phyloP scores from a whole-genome alignment of 768 basidiomycete species.

The Leccinellum rugosiceps region DNA sequence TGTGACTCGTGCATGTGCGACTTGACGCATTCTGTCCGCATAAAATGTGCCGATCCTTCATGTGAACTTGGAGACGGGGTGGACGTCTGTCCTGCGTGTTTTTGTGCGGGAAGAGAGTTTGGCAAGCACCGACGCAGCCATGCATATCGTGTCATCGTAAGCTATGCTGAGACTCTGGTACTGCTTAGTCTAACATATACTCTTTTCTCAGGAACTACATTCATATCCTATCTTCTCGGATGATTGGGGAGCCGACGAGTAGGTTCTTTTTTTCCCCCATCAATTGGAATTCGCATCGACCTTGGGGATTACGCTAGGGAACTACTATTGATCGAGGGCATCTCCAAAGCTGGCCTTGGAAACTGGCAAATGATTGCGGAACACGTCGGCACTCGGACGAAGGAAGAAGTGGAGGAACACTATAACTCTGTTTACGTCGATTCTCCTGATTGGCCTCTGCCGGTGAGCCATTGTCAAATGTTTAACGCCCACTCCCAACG shows the following conservation, averaged over 20 bases:
- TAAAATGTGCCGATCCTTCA: conserved; percentile 86
- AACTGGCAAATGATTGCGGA: conserved; percentile 98
- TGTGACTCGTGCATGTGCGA: conserved; percentile 85
- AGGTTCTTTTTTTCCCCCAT: conserved; percentile 27
- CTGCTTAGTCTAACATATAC: background rate
- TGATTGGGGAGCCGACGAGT: conserved; percentile 99
- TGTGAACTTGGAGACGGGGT: conserved; percentile 79
- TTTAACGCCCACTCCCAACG: conserved; percentile 1
- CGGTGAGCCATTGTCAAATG: conserved; percentile 58
- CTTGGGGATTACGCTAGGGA: conserved; percentile 51
- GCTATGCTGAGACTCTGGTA: conserved; percentile 14
- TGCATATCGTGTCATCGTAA: conserved; percentile 87
- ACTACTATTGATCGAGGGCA: conserved; percentile 83
- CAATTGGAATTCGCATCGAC: conserved; percentile 1
- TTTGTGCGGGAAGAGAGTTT: conserved; percentile 89
- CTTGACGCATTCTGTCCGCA: conserved; percentile 93
- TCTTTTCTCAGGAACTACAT: conserved; percentile 72
- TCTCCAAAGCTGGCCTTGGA: conserved; percentile 82
- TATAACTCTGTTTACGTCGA: conserved; percentile 80
- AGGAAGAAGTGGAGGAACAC: conserved; percentile 90
- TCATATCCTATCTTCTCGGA: conserved; percentile 93
- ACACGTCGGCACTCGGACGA: conserved; percentile 90
- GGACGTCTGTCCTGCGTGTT: conserved; percentile 91
- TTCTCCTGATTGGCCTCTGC: conserved; percentile 75
- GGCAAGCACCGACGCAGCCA: conserved; percentile 82